A percentile compares a stretch with the other conserved stretches of the same genome.
These are phyloP conservation scores for Rhodamnia argentea DNA, from an alignment of 345 rosid genomes.

Conservation along the genomic window DNA sequence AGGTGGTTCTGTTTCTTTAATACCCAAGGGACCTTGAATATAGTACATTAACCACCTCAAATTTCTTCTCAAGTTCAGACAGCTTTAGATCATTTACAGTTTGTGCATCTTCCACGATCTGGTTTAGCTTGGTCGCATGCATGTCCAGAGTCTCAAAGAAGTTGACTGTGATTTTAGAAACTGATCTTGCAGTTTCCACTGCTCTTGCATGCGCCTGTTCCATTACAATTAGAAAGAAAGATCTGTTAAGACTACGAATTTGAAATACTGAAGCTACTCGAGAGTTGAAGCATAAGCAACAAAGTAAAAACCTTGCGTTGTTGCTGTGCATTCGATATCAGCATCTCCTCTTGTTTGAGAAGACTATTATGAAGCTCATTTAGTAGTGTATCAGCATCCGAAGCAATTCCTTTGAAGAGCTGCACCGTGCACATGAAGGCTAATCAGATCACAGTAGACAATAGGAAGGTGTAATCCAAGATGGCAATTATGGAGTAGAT, in stretches of 20 bases:
- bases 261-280: background rate
- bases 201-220: constrained; percentile 82
- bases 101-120: constrained; percentile 79
- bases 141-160: constrained; percentile 66
- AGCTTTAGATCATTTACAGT: constrained; percentile 63
- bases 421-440: constrained; percentile 20
- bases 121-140: constrained; percentile 62
- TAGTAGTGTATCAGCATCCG: constrained; percentile 74
- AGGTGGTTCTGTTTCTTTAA: background rate
- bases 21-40: background rate
- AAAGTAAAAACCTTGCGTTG: constrained; percentile 56
- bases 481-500: background rate
- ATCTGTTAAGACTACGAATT: background rate
- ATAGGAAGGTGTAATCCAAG: background rate
- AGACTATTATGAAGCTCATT: constrained; percentile 80
- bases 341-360: constrained; percentile 67
- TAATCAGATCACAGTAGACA: constrained; percentile 6
- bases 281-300: background rate
- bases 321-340: constrained; percentile 62
- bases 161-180: constrained; percentile 67
- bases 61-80: constrained; percentile 78
- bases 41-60: constrained; percentile 50
- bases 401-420: constrained; percentile 85
- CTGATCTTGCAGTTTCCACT: constrained; percentile 71
- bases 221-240: constrained; percentile 6